phyloP scores from a whole-genome alignment of 108 stramenopile species.

The Skeletonema potamos region DNA sequence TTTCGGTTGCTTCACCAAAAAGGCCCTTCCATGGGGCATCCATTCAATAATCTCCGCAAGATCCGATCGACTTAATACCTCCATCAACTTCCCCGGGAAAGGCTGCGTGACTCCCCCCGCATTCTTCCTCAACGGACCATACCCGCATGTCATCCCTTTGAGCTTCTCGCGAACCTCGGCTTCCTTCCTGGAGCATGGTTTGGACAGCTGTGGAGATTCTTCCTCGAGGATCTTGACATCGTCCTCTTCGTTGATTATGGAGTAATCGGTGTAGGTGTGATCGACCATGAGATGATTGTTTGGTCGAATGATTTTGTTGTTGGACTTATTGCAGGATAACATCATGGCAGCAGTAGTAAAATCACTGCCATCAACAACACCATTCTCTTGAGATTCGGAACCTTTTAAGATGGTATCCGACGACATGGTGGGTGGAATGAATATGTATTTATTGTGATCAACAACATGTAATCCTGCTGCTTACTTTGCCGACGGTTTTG shows the following conservation, averaged over 20 bases:
- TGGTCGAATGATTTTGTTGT: no score
- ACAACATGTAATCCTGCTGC: no score
- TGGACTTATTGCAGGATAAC: neutral
- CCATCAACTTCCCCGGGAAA: slow-evolving; percentile 50
- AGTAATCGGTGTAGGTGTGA: slow-evolving; percentile 51
- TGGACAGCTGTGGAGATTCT: neutral
- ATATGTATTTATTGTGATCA: no score
- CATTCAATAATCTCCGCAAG: slow-evolving; percentile 47
- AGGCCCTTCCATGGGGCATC: slow-evolving; percentile 70
- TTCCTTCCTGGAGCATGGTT: slow-evolving; percentile 7
- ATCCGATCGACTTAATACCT: slow-evolving; percentile 43
- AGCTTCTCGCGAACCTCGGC: slow-evolving; percentile 22
- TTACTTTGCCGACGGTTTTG: no score
- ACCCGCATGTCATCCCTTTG: slow-evolving; percentile 32
- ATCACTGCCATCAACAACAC: neutral
- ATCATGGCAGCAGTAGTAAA: neutral
- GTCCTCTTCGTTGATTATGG: slow-evolving; percentile 26
- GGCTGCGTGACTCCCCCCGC: slow-evolving; percentile 55
- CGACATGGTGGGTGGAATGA: neutral
- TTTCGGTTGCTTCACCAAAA: slow-evolving; percentile 67
- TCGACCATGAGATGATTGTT: slow-evolving; percentile 25
- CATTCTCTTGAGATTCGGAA: no score
- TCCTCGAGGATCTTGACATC: slow-evolving; percentile 23
- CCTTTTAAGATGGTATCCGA: neutral
- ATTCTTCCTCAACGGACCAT: slow-evolving; percentile 52